Evolutionary conservation across 768 basidiomycete species (phyloP), one percentile per base, ranked within the genome.

Genomic region (Hypholoma sublateritium): DNA sequence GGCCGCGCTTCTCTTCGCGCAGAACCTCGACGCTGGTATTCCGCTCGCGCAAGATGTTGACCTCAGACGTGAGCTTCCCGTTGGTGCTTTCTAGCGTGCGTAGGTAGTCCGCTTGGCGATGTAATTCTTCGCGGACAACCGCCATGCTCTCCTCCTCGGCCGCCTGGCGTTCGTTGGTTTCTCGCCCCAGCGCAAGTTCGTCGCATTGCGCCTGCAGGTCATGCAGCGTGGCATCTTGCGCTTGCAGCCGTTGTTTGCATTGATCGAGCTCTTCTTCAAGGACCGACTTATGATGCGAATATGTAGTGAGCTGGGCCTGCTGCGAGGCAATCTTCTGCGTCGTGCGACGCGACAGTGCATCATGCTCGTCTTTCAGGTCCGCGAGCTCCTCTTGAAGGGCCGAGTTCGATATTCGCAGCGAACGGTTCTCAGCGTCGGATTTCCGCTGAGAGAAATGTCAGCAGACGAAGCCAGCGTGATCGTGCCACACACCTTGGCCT

Each of bases 21-120:
- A 93, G 65, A 2, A 93, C 85, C 57, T 90, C 89, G 2, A 89
- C 71, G 60, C 81, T 86, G 6, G 76, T 70, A n/a, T 85, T 74
- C 0, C 80, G 74, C 58, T 84, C 84, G 34, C 81, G 77, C 14
- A 89, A 74, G 11, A 75, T 60, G 5, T 68, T 68, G 14, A 91
- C 62, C 62, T 93, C 88, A 0, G 76, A 65, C 2, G 67, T 77
- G 52, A 89, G 69, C 58, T 77, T 80, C 1, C 79, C 70, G 58
- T 91, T 91, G 2, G 75, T 74, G 5, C 73, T 64, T 66, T 93
- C 89, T 0, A 92, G 72, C 0, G 73, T 76, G 0, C 82, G 81
- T 45, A 87, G 70, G 61, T 92, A 83, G 1, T 73, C 69, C 0
- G 86, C 80, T 59, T 90, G 89, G 1, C 84, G 81, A 44, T 84